Percentiles rank a stretch among this genome's conserved stretches.
Conservation (phyloP, 306 rosid genomes). For the Vigna reflexopilosa region DNA sequence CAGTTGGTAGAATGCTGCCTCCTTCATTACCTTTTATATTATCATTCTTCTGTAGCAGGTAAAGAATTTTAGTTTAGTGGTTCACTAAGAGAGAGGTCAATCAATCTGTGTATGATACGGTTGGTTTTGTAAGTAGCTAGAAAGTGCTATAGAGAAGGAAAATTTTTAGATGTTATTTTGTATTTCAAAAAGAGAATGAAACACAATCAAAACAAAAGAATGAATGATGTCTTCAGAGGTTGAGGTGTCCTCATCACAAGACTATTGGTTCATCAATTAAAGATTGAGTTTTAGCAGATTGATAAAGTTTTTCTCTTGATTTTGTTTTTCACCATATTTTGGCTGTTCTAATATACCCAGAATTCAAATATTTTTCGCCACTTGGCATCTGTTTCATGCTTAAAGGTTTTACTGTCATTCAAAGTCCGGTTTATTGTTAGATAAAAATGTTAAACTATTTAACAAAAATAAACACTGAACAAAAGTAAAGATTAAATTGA, state of each 20-base stretch:
- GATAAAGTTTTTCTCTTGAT: background rate
- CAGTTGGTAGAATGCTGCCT: background rate
- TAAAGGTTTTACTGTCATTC: too few species aligned
- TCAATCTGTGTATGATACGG: background rate
- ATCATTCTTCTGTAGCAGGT: background rate
- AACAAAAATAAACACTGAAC: too few species aligned
- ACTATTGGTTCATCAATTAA: background rate
- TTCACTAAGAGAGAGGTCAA: background rate
- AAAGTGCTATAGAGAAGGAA: background rate
- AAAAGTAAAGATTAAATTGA: too few species aligned
- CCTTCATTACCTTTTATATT: background rate
- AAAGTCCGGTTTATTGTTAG: too few species aligned
- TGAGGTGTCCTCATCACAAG: background rate
- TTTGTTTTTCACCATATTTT: background rate
- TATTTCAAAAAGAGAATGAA: background rate
- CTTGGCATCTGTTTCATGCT: too few species aligned
- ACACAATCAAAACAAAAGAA: background rate
- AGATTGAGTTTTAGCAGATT: too few species aligned
- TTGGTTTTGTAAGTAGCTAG: background rate
- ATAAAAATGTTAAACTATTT: too few species aligned
- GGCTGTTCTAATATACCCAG: background rate
- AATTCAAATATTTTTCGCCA: too few species aligned
- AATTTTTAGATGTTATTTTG: background rate
- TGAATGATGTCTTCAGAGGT: background rate
- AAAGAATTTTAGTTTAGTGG: background rate